phyloP scores from a whole-genome alignment of 176 grass and related monocot genomes.

The Musa troglodytarum region DNA sequence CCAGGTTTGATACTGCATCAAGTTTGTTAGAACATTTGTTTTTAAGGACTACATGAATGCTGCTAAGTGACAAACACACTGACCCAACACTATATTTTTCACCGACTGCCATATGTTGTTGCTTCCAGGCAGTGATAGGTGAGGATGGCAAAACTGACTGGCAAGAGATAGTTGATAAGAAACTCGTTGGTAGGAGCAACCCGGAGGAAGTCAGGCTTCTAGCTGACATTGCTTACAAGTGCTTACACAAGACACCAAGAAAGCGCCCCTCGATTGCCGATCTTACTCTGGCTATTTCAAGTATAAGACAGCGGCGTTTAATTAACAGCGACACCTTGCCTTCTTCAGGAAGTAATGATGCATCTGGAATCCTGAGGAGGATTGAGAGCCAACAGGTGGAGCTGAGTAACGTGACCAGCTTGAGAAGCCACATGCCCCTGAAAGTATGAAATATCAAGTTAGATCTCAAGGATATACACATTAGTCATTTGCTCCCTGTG shows the following conservation, averaged over 20 bases:
- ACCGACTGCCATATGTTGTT: neutral
- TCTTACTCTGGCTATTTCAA: conserved; percentile 54
- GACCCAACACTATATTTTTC: neutral
- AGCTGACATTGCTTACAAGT: conserved; percentile 69
- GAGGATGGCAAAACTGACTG: conserved; percentile 67
- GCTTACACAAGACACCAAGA: conserved; percentile 74
- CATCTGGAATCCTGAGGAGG: conserved; percentile 46
- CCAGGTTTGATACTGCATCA: neutral
- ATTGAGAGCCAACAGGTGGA: conserved; percentile 78
- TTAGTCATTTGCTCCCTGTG: neutral
- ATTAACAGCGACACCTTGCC: conserved; percentile 31
- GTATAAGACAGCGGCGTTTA: conserved; percentile 44
- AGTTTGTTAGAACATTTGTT: neutral
- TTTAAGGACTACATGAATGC: neutral
- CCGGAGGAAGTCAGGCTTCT: conserved; percentile 63
- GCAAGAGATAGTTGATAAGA: conserved; percentile 82
- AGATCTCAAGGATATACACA: neutral
- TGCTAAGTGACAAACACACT: neutral
- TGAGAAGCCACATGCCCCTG: conserved; percentile 12
- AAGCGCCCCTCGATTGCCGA: conserved; percentile 49
- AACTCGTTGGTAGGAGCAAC: conserved; percentile 38
- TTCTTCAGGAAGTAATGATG: conserved; percentile 31
- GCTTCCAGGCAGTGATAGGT: conserved; percentile 69
- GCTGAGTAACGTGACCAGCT: conserved; percentile 60
- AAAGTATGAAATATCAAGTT: conserved; percentile 19